Base-by-base conservation (phyloP, 1,139 yeast genomes). In the Saccharomyces hybrid region DNA sequence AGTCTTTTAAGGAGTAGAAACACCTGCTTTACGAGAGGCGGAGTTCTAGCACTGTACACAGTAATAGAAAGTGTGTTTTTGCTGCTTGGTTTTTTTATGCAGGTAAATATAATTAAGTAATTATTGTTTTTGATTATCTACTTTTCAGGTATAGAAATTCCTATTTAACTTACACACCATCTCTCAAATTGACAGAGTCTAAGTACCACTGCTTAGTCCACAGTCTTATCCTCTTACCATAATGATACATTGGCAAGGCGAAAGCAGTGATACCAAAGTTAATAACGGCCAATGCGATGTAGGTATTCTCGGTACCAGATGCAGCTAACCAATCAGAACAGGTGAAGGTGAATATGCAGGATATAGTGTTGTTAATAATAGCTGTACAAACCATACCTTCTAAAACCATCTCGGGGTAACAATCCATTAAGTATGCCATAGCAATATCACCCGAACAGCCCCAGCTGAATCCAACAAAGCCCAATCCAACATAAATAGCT, bases 321-420 rank as follows among this genome's bases (percentile, higher is more conserved):
- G 80, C 77, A 50, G 78, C 85, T 54, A 86, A 70, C 91, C 95
- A 86, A 46, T 78, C 73, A 14, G 89, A 84, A 62, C 95, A 87
- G 13, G 81, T 81, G 70, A 88, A 88, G 1, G 95, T 86, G 70
- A 88, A 88, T 27, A 86, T 76, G 72, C 88, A 83, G n/a, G 90
- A 90, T 63, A 86, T 79, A 50, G 84, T 78, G 70, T 88, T 88
- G 73, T 86, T 88, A 68, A 88, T 86, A 57, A 86, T 80, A 11
- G 95, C 80, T 25, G 88, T 95, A 53, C 95, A 93, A 52, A 86
- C 88, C 95, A 88, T 87, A 50, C 91, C 89, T 68, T 87, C 95
- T 61, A 88, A 75, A 52, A 88, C 87, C 77, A 77, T 80, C 52
- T 82, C 88, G 2, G 89, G 88, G 61, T 83, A 83, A 13, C 86